These are phyloP conservation scores for Coemansia sp. DNA, from an alignment of 192 early-diverging fungal genomes.

Conservation along the genomic window DNA sequence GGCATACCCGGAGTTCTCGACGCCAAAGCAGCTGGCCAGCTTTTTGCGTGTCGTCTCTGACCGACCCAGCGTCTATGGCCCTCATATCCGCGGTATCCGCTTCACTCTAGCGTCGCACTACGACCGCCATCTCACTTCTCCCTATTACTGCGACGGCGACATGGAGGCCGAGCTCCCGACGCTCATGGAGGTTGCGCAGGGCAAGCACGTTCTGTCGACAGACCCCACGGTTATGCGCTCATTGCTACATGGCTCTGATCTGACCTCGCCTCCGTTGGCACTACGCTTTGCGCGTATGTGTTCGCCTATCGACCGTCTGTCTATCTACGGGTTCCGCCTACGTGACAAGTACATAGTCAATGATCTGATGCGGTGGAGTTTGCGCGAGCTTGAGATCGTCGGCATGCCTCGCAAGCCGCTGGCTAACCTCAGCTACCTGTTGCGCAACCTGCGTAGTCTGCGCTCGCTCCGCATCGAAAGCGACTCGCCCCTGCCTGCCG, in stretches of 20 bases:
- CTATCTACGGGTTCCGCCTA: conserved; percentile 48
- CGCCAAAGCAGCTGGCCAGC: conserved; percentile 39
- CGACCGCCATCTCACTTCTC: conserved; percentile 37
- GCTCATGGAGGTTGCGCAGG: conserved; percentile 39
- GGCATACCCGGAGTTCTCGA: conserved; percentile 48
- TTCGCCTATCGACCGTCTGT: conserved; percentile 46
- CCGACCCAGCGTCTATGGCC: conserved; percentile 24
- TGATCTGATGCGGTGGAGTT: conserved; percentile 51
- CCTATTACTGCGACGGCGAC: conserved; percentile 22
- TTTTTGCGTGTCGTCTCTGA: conserved; percentile 34
- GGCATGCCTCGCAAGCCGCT: conserved; percentile 51
- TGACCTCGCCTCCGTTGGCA: conserved; percentile 39
- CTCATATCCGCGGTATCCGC: conserved; percentile 43
- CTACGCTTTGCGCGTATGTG: conserved; percentile 48
- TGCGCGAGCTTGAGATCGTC: conserved; percentile 48
- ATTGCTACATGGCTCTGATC: conserved; percentile 49
- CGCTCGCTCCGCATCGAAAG: conserved; percentile 43
- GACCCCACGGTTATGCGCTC: conserved; percentile 36
- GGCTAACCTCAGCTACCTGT: conserved; percentile 37
- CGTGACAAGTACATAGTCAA: conserved; percentile 47
- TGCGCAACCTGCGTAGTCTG: conserved; percentile 35
- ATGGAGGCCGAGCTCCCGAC: conserved; percentile 41
- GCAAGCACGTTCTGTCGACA: conserved; percentile 43
- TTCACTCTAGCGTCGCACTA: conserved; percentile 50
- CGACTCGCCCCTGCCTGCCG: conserved; percentile 36